Base-by-base conservation (phyloP, 139 green algal species). In the Auxenochlorella protothecoides region DNA sequence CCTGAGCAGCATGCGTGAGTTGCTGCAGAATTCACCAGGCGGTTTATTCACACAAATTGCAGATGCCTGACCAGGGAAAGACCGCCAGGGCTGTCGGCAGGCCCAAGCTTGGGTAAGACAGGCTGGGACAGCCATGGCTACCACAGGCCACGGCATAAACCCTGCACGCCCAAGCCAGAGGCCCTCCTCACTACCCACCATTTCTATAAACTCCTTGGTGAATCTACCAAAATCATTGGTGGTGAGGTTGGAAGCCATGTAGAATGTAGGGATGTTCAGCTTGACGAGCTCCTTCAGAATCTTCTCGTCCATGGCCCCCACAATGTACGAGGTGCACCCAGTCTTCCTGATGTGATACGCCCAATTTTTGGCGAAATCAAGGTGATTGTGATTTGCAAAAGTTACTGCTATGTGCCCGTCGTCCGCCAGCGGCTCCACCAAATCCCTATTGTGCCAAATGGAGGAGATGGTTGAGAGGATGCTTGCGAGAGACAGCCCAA, bases 301-400 rank as follows among this genome's bases (percentile, higher is more conserved):
- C 11, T 86, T 69, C 62, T 95, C 79, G 77, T 98, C 93, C 90
- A 98, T 96, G 12, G 93, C 89, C 3, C 84, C 71, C 16, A 70
- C 77, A 15, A 92, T 55, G 73, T 81, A 87, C 44, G 87, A 80
- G 14, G 53, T 67, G 11, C 86, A 76, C 15, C 84, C 81, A 15
- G 81, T 66, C 8, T 66, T 53, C 5, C 78, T 72, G 9, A 92
- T 69, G 71, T 96, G 93, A 14, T 78, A 60, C 6, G 96, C 86
- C 91, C 92, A 98, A 16, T 92, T 95, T 60, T 85, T 71, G 3
- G 91, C 91, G 85, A 98, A 98, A 72, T 97, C 92, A 5, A 86
- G 76, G 78, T 97, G 97, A 72, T 96, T 88, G 65, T 84, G 86
- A 72, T 98, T 97, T 57, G 93, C 92, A 87, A 91, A 98, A 2